A percentile compares a stretch with the other conserved stretches of the same genome.
phyloP scores from a whole-genome alignment of 345 rosid species.

The Rhodamnia argentea region DNA sequence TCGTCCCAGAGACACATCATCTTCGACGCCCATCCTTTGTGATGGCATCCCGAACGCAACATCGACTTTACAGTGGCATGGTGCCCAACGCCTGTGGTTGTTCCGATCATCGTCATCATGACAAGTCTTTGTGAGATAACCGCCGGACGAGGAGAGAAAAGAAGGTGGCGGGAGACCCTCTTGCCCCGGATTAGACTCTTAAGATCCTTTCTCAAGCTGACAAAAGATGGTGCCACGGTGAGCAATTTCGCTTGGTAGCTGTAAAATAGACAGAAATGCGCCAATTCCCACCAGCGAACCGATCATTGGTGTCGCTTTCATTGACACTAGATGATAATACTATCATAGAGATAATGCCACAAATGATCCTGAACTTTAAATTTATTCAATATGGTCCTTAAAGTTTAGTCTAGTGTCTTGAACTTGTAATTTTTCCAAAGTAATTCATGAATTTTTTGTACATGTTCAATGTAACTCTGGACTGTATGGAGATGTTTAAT shows the following conservation, averaged over 20 bases:
- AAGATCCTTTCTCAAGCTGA: background rate
- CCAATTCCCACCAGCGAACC: background rate
- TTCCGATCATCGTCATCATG: background rate
- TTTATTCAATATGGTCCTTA: no score
- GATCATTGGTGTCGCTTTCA: background rate
- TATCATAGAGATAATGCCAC: background rate
- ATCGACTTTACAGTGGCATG: no score
- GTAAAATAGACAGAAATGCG: background rate
- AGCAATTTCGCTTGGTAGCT: background rate
- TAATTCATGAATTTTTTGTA: no score
- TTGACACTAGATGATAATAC: background rate
- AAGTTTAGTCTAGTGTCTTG: no score
- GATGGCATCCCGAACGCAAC: background rate
- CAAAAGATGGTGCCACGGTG: background rate
- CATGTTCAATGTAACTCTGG: no score
- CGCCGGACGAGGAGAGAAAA: background rate
- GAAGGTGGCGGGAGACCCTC: background rate
- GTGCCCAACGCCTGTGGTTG: background rate
- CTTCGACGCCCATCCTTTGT: background rate
- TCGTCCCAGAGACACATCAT: slow-evolving; percentile 1
- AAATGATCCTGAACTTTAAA: no score
- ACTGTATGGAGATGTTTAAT: no score
- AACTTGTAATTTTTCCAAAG: no score
- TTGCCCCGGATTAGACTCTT: background rate
- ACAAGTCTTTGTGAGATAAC: background rate